A percentile compares a stretch with the other conserved stretches of the same genome.
These are phyloP conservation scores for Suillus plorans DNA, from an alignment of 768 basidiomycete species.

Conservation along the genomic window DNA sequence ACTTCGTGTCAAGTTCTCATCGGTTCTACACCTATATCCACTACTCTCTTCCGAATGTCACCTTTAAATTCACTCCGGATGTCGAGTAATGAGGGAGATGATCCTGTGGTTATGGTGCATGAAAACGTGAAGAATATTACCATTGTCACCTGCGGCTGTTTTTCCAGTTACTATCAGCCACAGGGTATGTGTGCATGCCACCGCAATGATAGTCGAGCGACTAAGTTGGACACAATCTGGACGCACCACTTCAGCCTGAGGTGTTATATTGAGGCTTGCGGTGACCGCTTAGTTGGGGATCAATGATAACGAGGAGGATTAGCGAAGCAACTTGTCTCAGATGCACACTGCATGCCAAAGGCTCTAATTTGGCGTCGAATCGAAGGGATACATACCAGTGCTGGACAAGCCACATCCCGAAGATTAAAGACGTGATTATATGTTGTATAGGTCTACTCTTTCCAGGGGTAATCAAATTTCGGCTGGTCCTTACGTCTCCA, in stretches of 20 bases:
- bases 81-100: background rate
- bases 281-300: background rate
- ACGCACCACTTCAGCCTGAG: background rate
- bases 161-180: background rate
- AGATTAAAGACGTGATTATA: background rate
- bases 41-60: background rate
- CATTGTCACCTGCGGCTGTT: background rate
- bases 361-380: background rate
- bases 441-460: conserved; percentile 47
- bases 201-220: background rate
- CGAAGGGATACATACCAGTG: background rate
- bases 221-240: no score
- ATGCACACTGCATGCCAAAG: background rate
- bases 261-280: background rate
- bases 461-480: conserved; percentile 87
- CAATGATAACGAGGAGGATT: background rate
- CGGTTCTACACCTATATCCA: background rate
- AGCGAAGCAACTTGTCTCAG: background rate
- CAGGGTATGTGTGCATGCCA: background rate
- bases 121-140: background rate
- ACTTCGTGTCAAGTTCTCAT: background rate
- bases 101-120: background rate
- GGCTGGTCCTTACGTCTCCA: conserved; percentile 87
- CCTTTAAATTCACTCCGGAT: background rate
- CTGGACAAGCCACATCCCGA: background rate